A percentile compares a stretch with the other conserved stretches of the same genome.
Conservation (phyloP, 1,284 basidiomycete species). For the Tremellales sp. region DNA sequence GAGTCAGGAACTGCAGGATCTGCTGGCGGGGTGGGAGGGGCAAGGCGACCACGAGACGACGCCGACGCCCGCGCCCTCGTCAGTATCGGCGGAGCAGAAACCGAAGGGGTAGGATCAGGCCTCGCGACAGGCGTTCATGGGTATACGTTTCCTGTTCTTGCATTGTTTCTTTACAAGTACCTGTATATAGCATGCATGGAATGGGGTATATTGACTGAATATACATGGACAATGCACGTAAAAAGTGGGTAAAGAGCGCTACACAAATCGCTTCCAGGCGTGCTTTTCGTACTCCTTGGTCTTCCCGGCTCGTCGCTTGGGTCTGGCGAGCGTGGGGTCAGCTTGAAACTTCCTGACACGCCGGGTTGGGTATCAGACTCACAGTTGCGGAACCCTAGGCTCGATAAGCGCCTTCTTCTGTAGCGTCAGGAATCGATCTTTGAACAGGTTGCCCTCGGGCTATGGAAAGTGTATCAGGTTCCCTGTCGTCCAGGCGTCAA, state of each 20-base stretch:
- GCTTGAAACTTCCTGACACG: slow-evolving; percentile 1
- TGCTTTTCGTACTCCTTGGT: slow-evolving; percentile 81
- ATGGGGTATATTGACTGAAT: neutral
- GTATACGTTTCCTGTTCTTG: neutral
- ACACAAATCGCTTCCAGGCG: slow-evolving; percentile 75
- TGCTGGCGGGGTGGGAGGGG: slow-evolving; percentile 23
- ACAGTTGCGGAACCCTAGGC: slow-evolving; percentile 61
- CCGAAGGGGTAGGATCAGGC: neutral
- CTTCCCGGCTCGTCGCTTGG: slow-evolving; percentile 59
- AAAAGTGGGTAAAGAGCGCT: neutral
- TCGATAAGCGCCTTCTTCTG: slow-evolving; percentile 52
- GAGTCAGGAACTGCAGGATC: slow-evolving; percentile 27
- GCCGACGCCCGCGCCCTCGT: neutral
- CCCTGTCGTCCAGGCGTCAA: neutral
- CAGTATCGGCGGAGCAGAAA: neutral
- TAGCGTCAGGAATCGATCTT: slow-evolving; percentile 69
- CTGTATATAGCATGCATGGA: neutral
- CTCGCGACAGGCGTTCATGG: neutral
- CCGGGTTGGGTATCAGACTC: slow-evolving; percentile 36
- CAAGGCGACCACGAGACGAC: neutral
- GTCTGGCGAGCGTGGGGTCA: slow-evolving; percentile 50
- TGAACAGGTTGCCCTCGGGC: slow-evolving; percentile 91
- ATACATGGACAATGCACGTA: neutral
- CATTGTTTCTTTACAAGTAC: neutral
- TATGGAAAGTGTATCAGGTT: slow-evolving; percentile 41